Evolutionary conservation across 1,284 basidiomycete species (phyloP).

Genomic region (Cerrena zonata): DNA sequence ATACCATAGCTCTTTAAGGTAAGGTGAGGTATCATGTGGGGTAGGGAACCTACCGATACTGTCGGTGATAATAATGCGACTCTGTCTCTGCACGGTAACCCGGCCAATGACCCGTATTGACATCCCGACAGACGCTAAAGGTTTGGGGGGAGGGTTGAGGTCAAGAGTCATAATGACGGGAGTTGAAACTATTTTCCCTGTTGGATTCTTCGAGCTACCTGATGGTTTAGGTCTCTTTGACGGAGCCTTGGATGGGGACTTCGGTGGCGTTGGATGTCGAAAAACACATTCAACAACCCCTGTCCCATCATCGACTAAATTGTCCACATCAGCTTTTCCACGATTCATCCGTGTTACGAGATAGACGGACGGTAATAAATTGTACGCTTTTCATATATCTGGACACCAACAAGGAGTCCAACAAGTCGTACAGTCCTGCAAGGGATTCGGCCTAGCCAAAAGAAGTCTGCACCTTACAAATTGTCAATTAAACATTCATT

Average conservation of each 20-base stretch:
- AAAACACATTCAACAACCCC: slow-evolving; percentile 60
- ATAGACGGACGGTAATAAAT: slow-evolving; percentile 47
- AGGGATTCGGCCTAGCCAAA: slow-evolving; percentile 66
- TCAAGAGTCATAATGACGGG: no score
- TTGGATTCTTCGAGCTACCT: background rate
- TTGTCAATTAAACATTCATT: background rate
- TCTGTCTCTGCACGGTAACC: slow-evolving; percentile 33
- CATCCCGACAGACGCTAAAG: slow-evolving; percentile 43
- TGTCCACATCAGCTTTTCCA: no score
- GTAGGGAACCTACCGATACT: slow-evolving; percentile 23
- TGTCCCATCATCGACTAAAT: slow-evolving; percentile 67
- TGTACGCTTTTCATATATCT: slow-evolving; percentile 51
- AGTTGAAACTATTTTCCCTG: background rate
- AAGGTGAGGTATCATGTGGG: no score
- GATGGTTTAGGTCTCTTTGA: background rate
- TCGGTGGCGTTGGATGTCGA: slow-evolving; percentile 24
- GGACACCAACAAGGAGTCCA: slow-evolving; percentile 59
- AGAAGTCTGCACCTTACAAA: slow-evolving; percentile 42
- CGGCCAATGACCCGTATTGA: slow-evolving; percentile 46
- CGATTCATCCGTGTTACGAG: slow-evolving; percentile 1
- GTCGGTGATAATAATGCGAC: slow-evolving; percentile 45
- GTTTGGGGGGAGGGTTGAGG: slow-evolving; percentile 23
- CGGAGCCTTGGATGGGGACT: background rate
- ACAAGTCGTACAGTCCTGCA: slow-evolving; percentile 57
- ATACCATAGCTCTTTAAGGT: background rate